Conservation (phyloP, 2,329 filamentous ascomycete species). For the Lecanicillium sp. region DNA sequence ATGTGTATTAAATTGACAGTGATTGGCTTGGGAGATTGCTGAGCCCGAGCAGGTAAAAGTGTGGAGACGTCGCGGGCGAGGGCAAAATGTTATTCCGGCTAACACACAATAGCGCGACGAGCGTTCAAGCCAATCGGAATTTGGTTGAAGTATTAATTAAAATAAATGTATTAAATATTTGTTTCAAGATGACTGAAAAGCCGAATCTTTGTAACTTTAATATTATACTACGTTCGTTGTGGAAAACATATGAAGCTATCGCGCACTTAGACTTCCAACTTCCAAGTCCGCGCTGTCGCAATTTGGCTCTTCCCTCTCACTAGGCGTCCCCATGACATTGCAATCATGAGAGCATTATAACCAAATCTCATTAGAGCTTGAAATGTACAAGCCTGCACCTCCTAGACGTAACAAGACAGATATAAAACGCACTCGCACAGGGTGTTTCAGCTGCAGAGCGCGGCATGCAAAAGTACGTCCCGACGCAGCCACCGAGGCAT, state of each 20-base stretch:
- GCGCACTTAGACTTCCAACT: too few species aligned
- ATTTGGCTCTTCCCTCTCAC: too few species aligned
- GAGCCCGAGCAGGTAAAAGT: not conserved
- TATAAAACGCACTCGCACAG: constrained; percentile 19
- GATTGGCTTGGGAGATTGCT: not conserved
- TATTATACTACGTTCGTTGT: too few species aligned
- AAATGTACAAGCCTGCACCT: constrained; percentile 21
- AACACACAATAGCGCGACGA: too few species aligned
- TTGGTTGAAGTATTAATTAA: not conserved
- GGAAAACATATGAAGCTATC: too few species aligned
- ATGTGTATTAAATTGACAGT: not conserved
- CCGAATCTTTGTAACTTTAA: too few species aligned
- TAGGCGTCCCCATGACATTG: not conserved
- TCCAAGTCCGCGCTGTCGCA: too few species aligned
- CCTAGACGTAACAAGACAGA: constrained; percentile 19
- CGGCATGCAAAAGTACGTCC: constrained; percentile 18
- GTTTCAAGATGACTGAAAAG: too few species aligned
- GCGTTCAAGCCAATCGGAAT: too few species aligned
- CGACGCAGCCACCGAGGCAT: not conserved
- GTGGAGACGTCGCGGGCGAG: not conserved
- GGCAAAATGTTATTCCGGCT: constrained; percentile 1
- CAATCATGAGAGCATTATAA: not conserved
- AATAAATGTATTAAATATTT: not conserved
- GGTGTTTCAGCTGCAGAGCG: constrained; percentile 17
- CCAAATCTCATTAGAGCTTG: too few species aligned